Evolutionary conservation across 2,329 filamentous ascomycete species (phyloP).

Genomic region (Gliomastix tumulicola): DNA sequence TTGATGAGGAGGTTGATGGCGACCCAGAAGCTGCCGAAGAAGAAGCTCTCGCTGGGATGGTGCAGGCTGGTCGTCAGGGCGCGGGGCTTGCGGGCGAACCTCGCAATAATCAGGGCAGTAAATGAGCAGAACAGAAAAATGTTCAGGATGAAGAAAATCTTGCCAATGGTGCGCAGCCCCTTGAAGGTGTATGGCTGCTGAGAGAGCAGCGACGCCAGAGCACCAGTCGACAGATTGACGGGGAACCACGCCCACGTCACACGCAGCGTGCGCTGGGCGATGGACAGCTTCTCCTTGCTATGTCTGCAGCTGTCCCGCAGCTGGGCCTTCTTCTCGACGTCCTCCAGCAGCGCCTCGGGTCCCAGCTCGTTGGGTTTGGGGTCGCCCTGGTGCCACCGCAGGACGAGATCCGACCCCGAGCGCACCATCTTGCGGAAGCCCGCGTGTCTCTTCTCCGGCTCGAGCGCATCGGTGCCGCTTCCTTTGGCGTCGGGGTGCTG

Average conservation of each 20-base stretch:
- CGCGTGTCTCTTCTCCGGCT: too few species aligned
- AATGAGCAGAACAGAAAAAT: slow-evolving; percentile 40
- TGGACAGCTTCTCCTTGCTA: too few species aligned
- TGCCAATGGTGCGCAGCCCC: slow-evolving; percentile 35
- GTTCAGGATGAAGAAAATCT: slow-evolving; percentile 38
- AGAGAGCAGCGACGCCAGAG: slow-evolving; percentile 14
- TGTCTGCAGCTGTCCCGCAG: too few species aligned
- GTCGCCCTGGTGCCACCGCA: too few species aligned
- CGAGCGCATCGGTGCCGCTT: too few species aligned
- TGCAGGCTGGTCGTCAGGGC: slow-evolving; percentile 53
- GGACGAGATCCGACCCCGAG: too few species aligned
- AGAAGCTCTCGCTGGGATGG: slow-evolving; percentile 59
- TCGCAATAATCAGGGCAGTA: slow-evolving; percentile 42
- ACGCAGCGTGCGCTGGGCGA: slow-evolving; percentile 3
- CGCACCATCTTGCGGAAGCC: too few species aligned
- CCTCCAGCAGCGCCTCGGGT: too few species aligned
- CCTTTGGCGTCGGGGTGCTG: too few species aligned
- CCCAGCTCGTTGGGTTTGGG: too few species aligned
- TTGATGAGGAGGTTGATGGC: slow-evolving; percentile 57
- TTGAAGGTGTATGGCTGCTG: slow-evolving; percentile 32
- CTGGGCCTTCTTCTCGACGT: too few species aligned
- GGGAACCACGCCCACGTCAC: slow-evolving; percentile 18
- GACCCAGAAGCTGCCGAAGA: slow-evolving; percentile 54
- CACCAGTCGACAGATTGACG: slow-evolving; percentile 18
- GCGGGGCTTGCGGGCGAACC: slow-evolving; percentile 51